Conservation (phyloP, 2,329 filamentous ascomycete genomes). For the Phyllosticta citribraziliensis region DNA sequence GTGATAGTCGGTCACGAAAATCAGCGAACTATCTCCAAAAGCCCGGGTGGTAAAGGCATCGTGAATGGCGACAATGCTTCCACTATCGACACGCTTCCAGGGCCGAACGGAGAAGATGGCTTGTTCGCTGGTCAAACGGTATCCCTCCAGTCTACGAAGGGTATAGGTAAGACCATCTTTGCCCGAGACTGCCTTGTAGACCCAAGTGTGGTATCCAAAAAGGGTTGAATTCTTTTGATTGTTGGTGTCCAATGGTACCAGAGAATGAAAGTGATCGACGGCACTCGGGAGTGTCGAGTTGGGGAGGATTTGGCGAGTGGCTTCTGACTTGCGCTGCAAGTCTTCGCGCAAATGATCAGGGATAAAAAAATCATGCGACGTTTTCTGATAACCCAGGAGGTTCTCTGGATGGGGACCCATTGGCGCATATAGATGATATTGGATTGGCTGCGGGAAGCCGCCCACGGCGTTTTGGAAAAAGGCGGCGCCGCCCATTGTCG, state of each 20-base stretch:
- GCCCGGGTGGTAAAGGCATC: slow-evolving; percentile 89
- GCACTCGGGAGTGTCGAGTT: slow-evolving; percentile 64
- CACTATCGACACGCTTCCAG: slow-evolving; percentile 79
- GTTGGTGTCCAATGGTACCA: slow-evolving; percentile 78
- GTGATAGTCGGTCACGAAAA: slow-evolving; percentile 90
- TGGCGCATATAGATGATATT: slow-evolving; percentile 90
- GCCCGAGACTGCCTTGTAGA: slow-evolving; percentile 85
- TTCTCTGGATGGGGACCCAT: slow-evolving; percentile 75
- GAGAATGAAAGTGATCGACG: slow-evolving; percentile 82
- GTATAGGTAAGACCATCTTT: slow-evolving; percentile 87
- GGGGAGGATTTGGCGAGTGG: slow-evolving; percentile 73
- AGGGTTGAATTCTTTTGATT: slow-evolving; percentile 67
- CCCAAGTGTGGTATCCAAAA: slow-evolving; percentile 85
- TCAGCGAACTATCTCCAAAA: slow-evolving; percentile 89
- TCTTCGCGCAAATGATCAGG: slow-evolving; percentile 80
- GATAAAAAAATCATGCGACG: slow-evolving; percentile 85
- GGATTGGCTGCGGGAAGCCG: slow-evolving; percentile 46
- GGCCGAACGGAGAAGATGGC: slow-evolving; percentile 77
- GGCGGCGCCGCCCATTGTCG: slow-evolving; percentile 48
- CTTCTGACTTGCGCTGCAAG: slow-evolving; percentile 77
- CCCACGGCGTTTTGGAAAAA: slow-evolving; percentile 55
- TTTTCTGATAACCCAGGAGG: slow-evolving; percentile 73
- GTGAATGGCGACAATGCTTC: slow-evolving; percentile 73
- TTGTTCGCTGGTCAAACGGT: slow-evolving; percentile 78
- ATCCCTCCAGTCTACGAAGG: slow-evolving; percentile 78